Base-by-base conservation (phyloP, 352 stramenopile species). In the Elongisporangium prolatum region DNA sequence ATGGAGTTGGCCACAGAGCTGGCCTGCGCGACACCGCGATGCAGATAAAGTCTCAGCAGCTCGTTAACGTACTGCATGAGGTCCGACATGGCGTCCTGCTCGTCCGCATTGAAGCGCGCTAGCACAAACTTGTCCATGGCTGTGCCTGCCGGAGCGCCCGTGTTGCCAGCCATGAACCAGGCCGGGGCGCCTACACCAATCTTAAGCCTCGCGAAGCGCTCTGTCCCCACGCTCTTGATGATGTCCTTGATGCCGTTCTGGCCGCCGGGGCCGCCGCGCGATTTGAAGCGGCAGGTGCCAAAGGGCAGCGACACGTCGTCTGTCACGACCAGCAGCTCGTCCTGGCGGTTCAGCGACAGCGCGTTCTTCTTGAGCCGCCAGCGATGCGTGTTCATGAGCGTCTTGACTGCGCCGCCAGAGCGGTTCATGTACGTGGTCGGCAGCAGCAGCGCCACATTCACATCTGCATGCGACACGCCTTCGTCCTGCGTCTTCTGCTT, bases 361-460 rank as follows among this genome's bases (percentile, higher is more conserved):
- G 84, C 65, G 44, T 93, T 95, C 65, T 87, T 88, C 71, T 95
- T 95, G 20, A 95, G 71, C 21, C 84, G 78, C 80, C 85, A 95
- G 20, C 73, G 80, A 50, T 95, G 82, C 18, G 68, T 68, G 57
- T 91, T 74, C 80, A 95, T 90, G 52, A 93, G 93, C 13, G 77
- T 77, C 49, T 82, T 71, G 20, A 95, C 86, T 0, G 84, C 77
- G 28, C 75, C 80, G 17, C 86, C 86, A 9, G 82, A 93, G 54
- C 84, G 84, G 65, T 95, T 95, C 86, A 95, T 95, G 65, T 84
- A 95, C 9, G 86, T 95, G 8, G 71, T 80, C 0, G 86, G 86
- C 16, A 88, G 67, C 53, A 95, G 64, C 49, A 93, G 51, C 20
- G 85, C 82, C 34, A 94, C 77, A 58, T 93, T 91, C 34, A 93